Evolutionary conservation across 805 yeast genomes (phyloP).

Genomic region (Komagataella mondaviorum): DNA sequence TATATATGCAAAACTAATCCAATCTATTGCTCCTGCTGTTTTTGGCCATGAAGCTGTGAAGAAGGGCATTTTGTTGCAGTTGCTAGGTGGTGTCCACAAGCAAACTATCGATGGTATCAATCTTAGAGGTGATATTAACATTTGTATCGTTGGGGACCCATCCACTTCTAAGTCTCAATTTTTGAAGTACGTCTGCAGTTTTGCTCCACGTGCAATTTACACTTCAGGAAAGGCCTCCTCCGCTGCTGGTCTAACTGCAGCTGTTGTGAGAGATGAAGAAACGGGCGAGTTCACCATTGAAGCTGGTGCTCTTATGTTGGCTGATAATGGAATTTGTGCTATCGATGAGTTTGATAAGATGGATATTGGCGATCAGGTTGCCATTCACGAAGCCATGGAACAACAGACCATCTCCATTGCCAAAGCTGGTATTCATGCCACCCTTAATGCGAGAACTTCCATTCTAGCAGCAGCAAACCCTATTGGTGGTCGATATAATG

Average conservation of each 20-base stretch:
- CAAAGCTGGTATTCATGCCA: constrained; percentile 97
- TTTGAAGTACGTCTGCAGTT: constrained; percentile 80
- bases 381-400: constrained; percentile 99
- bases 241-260: constrained; percentile 98
- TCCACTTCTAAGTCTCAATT: constrained; percentile 96
- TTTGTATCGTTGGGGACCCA: constrained; percentile 96
- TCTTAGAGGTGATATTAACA: constrained; percentile 91
- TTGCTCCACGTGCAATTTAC: constrained; percentile 88
- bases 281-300: constrained; percentile 95
- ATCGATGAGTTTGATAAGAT: constrained; percentile 98
- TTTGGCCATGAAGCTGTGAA: constrained; percentile 92
- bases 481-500: constrained; percentile 89
- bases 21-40: constrained; percentile 90
- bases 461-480: constrained; percentile 99
- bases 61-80: constrained; percentile 79
- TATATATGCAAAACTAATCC: constrained; percentile 71
- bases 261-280: constrained; percentile 94
- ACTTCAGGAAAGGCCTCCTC: constrained; percentile 98
- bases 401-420: constrained; percentile 98
- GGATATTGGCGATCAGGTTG: constrained; percentile 93
- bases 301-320: constrained; percentile 97
- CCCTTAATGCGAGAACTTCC: constrained; percentile 91
- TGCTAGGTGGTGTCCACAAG: constrained; percentile 93
- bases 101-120: constrained; percentile 87
- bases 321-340: constrained; percentile 97